Percentiles rank a stretch among this genome's conserved stretches.
Conservation (phyloP, 2,329 filamentous ascomycete genomes). For the Calonectria honghensis region DNA sequence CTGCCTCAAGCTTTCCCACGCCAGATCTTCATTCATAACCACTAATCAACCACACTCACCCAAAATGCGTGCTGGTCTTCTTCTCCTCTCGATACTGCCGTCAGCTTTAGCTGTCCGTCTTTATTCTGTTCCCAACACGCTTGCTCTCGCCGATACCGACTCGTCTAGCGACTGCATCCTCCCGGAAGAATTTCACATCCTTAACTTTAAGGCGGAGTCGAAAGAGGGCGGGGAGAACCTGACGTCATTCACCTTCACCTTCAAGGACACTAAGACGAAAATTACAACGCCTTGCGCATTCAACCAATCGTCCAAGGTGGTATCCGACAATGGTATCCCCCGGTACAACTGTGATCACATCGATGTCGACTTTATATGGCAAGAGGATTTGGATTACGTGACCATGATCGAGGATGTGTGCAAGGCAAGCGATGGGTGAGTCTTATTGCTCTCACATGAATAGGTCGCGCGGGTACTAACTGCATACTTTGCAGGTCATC, state of each 20-base stretch:
- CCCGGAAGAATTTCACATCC: slow-evolving; percentile 63
- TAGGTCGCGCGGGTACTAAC: not conserved
- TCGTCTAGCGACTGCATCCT: slow-evolving; percentile 58
- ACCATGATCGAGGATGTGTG: slow-evolving; percentile 69
- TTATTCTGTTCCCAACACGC: slow-evolving; percentile 54
- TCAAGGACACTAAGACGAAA: slow-evolving; percentile 62
- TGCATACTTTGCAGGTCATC: slow-evolving; percentile 45
- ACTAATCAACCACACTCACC: not conserved
- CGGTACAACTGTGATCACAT: slow-evolving; percentile 66
- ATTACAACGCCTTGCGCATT: slow-evolving; percentile 65
- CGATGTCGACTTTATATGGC: slow-evolving; percentile 66
- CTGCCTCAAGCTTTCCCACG: too few species aligned
- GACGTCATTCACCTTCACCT: slow-evolving; percentile 63
- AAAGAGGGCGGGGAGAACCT: slow-evolving; percentile 60
- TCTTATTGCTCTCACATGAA: slow-evolving; percentile 13
- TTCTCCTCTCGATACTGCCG: slow-evolving; percentile 52
- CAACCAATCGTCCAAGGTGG: slow-evolving; percentile 64
- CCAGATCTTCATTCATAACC: slow-evolving; percentile 5
- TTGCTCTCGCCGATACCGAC: slow-evolving; percentile 53
- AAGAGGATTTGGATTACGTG: slow-evolving; percentile 54
- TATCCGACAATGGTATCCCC: slow-evolving; percentile 48
- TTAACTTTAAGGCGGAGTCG: slow-evolving; percentile 60
- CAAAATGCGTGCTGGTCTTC: slow-evolving; percentile 46
- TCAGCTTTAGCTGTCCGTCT: slow-evolving; percentile 48
- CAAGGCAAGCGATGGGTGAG: slow-evolving; percentile 61